Evolutionary conservation across 805 yeast species (phyloP).

Genomic region (Pichia scutulata): DNA sequence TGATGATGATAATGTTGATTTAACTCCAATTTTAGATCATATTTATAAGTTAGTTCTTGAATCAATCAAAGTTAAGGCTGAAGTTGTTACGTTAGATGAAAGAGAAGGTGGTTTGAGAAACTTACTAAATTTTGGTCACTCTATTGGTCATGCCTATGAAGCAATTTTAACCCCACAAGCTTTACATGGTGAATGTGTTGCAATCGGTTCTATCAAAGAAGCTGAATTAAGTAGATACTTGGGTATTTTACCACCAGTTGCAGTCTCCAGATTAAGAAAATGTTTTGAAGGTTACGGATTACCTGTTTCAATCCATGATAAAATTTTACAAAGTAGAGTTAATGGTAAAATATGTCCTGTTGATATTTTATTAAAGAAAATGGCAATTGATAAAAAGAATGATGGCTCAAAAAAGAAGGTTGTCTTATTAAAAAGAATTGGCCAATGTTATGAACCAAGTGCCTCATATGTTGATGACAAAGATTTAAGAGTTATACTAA

Average conservation of each 20-base stretch:
- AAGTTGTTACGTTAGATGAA: slow-evolving; percentile 89
- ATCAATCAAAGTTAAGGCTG: slow-evolving; percentile 85
- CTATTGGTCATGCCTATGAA: slow-evolving; percentile 97
- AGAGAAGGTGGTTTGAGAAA: slow-evolving; percentile 93
- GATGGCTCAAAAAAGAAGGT: slow-evolving; percentile 87
- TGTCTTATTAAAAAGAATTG: slow-evolving; percentile 76
- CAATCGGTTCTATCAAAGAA: slow-evolving; percentile 91
- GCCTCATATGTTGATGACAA: slow-evolving; percentile 81
- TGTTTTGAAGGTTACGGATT: slow-evolving; percentile 80
- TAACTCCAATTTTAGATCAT: slow-evolving; percentile 63
- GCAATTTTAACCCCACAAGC: slow-evolving; percentile 97
- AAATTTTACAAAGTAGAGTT: slow-evolving; percentile 61
- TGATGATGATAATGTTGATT: slow-evolving; percentile 45
- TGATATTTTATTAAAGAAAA: slow-evolving; percentile 64
- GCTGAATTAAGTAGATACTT: slow-evolving; percentile 92
- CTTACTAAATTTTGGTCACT: slow-evolving; percentile 88
- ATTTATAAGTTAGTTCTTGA: slow-evolving; percentile 74
- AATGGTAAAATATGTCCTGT: slow-evolving; percentile 67
- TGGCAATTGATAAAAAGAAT: slow-evolving; percentile 95
- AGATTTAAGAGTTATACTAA: slow-evolving; percentile 71
- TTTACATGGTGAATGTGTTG: slow-evolving; percentile 97
- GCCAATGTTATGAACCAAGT: slow-evolving; percentile 78
- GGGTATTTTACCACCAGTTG: slow-evolving; percentile 84
- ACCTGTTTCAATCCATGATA: slow-evolving; percentile 73
- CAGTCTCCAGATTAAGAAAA: slow-evolving; percentile 82